Base-by-base conservation (phyloP, 1,139 yeast species). In the Insectozyma bohioensis region DNA sequence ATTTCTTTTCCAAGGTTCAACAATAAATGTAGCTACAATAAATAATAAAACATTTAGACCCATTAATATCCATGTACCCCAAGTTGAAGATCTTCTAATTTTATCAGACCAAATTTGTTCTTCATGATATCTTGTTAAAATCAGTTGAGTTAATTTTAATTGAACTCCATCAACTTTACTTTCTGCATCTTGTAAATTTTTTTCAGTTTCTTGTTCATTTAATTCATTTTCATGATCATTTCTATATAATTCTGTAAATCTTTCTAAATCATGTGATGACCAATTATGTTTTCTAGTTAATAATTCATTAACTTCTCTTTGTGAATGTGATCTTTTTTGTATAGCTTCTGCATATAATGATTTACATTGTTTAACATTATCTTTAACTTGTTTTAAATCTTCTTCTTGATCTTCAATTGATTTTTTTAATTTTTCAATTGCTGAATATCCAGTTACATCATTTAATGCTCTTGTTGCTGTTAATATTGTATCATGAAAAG, bases 81-180 rank as follows among this genome's bases (percentile, higher is more conserved):
- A 94, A 0, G 98, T 90, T 7, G 96, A 86, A 2, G 95, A 88
- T 41, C 94, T 72, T 42, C 98, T 67, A 40, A 92, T 92, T 56
- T 90, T 90, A 58, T 94, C 98, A 4, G 96, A 86, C 98, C 98
- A 94, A 4, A 92, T 80, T 58, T 94, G 98, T 51, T 94, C 99
- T 52, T 94, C 98, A 43, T 92, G 96, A 50, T 94, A 94, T 45
- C 97, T 64, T 1, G 92, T 80, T 47, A 90, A 67, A 21, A 94
- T 92, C 47, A 86, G 81, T 41, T 80, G 80, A 5, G 90, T 81
- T 29, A 90, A 61, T 40, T 73, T 75, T 28, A 78, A 70, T 45
- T 85, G 94, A 6, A 83, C 60, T 4, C 80, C 78, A 40, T 90
- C 97, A 24, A 84, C 85, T 34, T 56, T 56, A 13, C 56, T 58